These are phyloP conservation scores for Cutaneotrichosporon mucoides DNA, from an alignment of 1,284 basidiomycete species.

Conservation along the genomic window DNA sequence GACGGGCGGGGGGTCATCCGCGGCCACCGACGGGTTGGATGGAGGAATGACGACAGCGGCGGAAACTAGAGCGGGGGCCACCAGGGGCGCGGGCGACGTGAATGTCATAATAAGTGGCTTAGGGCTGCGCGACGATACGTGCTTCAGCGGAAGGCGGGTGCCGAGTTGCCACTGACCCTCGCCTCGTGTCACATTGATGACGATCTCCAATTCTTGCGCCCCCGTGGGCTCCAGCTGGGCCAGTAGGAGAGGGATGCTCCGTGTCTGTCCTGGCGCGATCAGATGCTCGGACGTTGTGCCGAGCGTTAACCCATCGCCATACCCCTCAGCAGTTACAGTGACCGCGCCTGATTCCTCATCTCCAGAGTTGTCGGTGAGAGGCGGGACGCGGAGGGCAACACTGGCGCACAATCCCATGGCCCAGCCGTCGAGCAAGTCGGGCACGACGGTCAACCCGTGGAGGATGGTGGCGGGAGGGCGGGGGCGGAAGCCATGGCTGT, in stretches of 20 bases:
- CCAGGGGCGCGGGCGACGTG: constrained; percentile 13
- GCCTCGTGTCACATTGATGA: neutral
- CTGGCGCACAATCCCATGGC: constrained; percentile 34
- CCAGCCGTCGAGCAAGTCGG: constrained; percentile 35
- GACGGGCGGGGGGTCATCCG: constrained; percentile 19
- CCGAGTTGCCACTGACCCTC: neutral
- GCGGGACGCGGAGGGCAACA: constrained; percentile 19
- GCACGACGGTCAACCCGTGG: constrained; percentile 19
- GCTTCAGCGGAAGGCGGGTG: neutral
- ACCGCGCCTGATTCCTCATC: neutral
- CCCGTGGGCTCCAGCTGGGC: neutral
- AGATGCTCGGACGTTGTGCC: neutral
- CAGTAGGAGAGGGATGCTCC: constrained; percentile 6
- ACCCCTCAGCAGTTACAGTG: constrained; percentile 5
- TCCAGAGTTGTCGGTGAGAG: neutral
- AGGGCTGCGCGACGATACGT: neutral
- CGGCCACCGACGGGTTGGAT: neutral
- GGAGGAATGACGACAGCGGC: constrained; percentile 33
- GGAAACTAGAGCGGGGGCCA: constrained; percentile 24
- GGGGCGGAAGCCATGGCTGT: too few species aligned
- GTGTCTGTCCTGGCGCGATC: constrained; percentile 14
- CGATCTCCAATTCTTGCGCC: neutral
- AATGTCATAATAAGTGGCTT: constrained; percentile 30
- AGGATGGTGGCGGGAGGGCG: neutral
- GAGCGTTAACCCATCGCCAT: neutral